These are phyloP conservation scores for Hysterium pulicare DNA, from an alignment of 2,329 filamentous ascomycete genomes.

Conservation along the genomic window DNA sequence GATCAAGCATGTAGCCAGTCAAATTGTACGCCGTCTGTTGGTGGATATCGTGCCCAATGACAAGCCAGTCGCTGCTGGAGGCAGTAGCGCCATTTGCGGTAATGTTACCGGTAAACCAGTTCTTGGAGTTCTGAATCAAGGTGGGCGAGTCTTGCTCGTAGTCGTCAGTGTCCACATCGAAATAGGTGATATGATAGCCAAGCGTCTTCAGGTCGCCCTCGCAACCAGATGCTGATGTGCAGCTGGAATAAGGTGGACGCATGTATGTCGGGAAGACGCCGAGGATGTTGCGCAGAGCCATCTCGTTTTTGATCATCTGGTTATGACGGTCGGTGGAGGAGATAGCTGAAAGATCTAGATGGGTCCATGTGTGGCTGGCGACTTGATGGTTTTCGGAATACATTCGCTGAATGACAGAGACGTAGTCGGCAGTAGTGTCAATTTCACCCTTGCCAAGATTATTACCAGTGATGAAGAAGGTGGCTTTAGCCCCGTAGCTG, in stretches of 20 bases:
- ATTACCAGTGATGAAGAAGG: slow-evolving; percentile 64
- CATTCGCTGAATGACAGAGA: slow-evolving; percentile 55
- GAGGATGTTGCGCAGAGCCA: slow-evolving; percentile 55
- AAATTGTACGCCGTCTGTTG: slow-evolving; percentile 44
- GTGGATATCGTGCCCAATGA: slow-evolving; percentile 53
- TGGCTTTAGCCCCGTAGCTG: slow-evolving; percentile 60
- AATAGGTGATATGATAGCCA: slow-evolving; percentile 59
- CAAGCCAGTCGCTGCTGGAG: slow-evolving; percentile 42
- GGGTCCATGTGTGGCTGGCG: slow-evolving; percentile 57
- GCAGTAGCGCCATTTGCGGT: slow-evolving; percentile 25
- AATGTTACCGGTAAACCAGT: slow-evolving; percentile 50
- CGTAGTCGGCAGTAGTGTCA: slow-evolving; percentile 48
- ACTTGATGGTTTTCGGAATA: slow-evolving; percentile 57
- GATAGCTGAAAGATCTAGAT: slow-evolving; percentile 48
- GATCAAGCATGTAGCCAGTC: slow-evolving; percentile 44
- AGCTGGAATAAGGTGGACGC: slow-evolving; percentile 49
- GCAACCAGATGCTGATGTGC: slow-evolving; percentile 39
- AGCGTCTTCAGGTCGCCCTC: slow-evolving; percentile 41
- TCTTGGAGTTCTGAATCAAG: slow-evolving; percentile 52
- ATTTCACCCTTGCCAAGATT: slow-evolving; percentile 57
- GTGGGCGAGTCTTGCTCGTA: slow-evolving; percentile 54
- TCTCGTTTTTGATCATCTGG: slow-evolving; percentile 54
- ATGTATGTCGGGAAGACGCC: slow-evolving; percentile 56
- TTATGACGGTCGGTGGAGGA: slow-evolving; percentile 43
- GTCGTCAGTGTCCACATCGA: slow-evolving; percentile 61